Base-by-base conservation (phyloP, 163 green algal genomes). In the Scenedesmus sp. region DNA sequence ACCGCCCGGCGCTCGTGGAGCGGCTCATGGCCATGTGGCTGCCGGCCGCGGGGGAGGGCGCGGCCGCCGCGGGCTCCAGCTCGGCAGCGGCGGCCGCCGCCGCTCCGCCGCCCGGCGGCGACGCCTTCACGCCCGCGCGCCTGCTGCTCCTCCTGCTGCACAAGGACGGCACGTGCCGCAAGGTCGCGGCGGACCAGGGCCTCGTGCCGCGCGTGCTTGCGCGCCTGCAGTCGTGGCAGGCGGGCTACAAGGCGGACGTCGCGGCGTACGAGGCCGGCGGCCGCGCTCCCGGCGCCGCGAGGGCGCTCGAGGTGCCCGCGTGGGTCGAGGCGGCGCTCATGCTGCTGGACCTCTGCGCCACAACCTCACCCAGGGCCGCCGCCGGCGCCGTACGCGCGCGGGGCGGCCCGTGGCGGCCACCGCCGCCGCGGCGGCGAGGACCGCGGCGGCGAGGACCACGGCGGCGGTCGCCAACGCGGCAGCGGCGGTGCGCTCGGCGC, bases 311-410 rank as follows among this genome's bases (percentile, higher is more conserved):
- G 58, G 82, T 94, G 29, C 92, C 92, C 0, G 81, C 90, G 45
- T 95, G 90, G 91, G 85, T 93, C 28, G 91, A 97, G 58, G 88
- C 84, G 0, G 36, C 91, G 65, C 81, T 97, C 62, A 69, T 97
- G 63, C 44, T 89, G 17, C 78, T 97, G 33, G 86, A 94, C 53
- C 64, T 83, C 20, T 48, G 88, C 45, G 58, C 69, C 20, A 86
- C 56, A 56, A 87, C 84, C n/a, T 44, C 64, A 18, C 54, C 75
- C n/a, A n/a, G n/a, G n/a, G n/a, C n/a, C n/a, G n/a, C n/a, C n/a
- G n/a, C n/a, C n/a, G n/a, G n/a, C n/a, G n/a, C n/a, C n/a, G n/a
- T n/a, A n/a, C n/a, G n/a, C n/a, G n/a, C n/a, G n/a, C n/a, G n/a
- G n/a, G n/a, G n/a, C n/a, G n/a, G n/a, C n/a, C n/a, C n/a, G n/a